Evolutionary conservation across 2,329 filamentous ascomycete species (phyloP).

Genomic region (Cladosporium phlei): DNA sequence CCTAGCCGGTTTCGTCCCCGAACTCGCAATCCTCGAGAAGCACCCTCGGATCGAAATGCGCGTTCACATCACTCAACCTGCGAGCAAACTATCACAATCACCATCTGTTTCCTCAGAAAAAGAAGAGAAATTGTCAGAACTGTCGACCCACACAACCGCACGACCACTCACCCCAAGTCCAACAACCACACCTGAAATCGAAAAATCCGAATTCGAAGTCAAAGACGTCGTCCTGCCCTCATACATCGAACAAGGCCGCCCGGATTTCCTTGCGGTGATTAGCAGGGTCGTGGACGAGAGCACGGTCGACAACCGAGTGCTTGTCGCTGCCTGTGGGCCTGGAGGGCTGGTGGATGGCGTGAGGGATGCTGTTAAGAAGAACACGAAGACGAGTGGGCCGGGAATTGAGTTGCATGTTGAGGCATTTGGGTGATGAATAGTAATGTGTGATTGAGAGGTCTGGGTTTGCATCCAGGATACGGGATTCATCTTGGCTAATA

Average conservation of each 20-base stretch:
- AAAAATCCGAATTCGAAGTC: background rate
- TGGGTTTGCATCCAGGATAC: too few species aligned
- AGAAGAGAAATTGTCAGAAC: too few species aligned
- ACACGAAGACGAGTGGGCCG: constrained; percentile 14
- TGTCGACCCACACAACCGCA: too few species aligned
- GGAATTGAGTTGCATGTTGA: constrained; percentile 20
- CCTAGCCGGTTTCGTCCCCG: constrained; percentile 49
- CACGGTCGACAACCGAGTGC: constrained; percentile 6
- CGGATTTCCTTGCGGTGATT: constrained; percentile 12
- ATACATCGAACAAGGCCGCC: constrained; percentile 13
- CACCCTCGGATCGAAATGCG: constrained; percentile 46
- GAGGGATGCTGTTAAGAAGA: constrained; percentile 13
- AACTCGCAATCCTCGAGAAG: constrained; percentile 43
- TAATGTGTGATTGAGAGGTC: background rate
- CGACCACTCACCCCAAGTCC: too few species aligned
- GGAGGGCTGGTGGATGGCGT: constrained; percentile 19
- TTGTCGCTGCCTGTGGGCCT: constrained; percentile 28
- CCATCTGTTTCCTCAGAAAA: too few species aligned
- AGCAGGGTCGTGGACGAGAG: constrained; percentile 11
- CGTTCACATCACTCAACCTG: constrained; percentile 46
- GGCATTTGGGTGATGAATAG: constrained; percentile 17
- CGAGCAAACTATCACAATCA: background rate
- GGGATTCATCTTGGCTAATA: too few species aligned
- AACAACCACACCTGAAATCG: too few species aligned
- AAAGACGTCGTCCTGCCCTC: background rate